Conservation (phyloP, 1,139 yeast genomes). For the Hansenula lynferdii region DNA sequence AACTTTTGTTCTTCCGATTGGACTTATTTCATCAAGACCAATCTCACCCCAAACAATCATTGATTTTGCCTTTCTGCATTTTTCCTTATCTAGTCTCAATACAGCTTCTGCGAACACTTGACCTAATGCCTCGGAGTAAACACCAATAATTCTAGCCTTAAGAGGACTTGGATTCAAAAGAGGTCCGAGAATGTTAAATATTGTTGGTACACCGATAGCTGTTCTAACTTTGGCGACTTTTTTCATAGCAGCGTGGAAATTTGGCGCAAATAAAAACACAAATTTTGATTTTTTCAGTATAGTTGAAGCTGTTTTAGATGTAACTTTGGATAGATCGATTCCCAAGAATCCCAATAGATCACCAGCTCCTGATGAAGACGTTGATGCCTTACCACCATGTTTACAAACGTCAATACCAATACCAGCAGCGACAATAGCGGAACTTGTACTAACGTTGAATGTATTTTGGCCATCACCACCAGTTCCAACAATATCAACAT, state of each 20-base stretch:
- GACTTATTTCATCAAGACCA: slow-evolving; percentile 91
- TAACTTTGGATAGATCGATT: slow-evolving; percentile 67
- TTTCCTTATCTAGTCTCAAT: slow-evolving; percentile 44
- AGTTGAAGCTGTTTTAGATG: slow-evolving; percentile 55
- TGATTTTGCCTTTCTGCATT: slow-evolving; percentile 47
- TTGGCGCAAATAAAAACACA: slow-evolving; percentile 86
- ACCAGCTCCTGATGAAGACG: slow-evolving; percentile 91
- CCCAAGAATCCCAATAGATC: slow-evolving; percentile 78
- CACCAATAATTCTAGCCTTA: slow-evolving; percentile 82
- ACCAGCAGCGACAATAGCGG: slow-evolving; percentile 94
- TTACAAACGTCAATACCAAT: slow-evolving; percentile 78
- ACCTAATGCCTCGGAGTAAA: slow-evolving; percentile 74
- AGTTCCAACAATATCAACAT: slow-evolving; percentile 91
- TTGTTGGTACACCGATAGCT: slow-evolving; percentile 81
- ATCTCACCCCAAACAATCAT: slow-evolving; percentile 90
- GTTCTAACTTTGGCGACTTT: slow-evolving; percentile 74
- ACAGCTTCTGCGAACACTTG: slow-evolving; percentile 83
- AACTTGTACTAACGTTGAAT: slow-evolving; percentile 90
- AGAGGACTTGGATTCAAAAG: slow-evolving; percentile 87
- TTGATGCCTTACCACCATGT: slow-evolving; percentile 96
- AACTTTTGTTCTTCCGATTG: slow-evolving; percentile 72
- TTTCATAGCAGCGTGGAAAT: slow-evolving; percentile 93
- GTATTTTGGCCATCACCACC: slow-evolving; percentile 99
- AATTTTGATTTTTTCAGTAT: slow-evolving; percentile 52
- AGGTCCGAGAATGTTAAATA: slow-evolving; percentile 92